A percentile compares a stretch with the other conserved stretches of the same genome.
These are phyloP conservation scores for Xylariales sp. DNA, from an alignment of 2,329 filamentous ascomycete genomes.

Conservation along the genomic window DNA sequence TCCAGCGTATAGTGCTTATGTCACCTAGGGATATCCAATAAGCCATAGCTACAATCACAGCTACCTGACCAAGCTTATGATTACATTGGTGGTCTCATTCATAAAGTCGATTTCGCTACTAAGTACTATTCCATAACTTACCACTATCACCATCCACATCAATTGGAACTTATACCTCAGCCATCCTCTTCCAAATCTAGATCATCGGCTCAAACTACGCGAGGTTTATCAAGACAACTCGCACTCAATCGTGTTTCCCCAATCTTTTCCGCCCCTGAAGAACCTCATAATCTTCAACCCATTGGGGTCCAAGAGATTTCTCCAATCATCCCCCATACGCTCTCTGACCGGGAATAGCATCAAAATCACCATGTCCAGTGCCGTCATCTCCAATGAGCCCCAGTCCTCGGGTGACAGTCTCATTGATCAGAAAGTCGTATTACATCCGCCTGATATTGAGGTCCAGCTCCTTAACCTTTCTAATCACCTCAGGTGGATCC, in stretches of 20 bases:
- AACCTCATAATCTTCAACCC: constrained; percentile 32
- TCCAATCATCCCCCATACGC: constrained; percentile 32
- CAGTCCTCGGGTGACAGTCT: constrained; percentile 26
- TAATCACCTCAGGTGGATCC: constrained; percentile 38
- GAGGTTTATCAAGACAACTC: too few relatives aligned
- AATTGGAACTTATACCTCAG: too few relatives aligned
- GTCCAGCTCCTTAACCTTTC: constrained; percentile 25
- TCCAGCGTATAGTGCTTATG: too few relatives aligned
- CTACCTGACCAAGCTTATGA: too few relatives aligned
- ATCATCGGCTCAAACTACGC: too few relatives aligned
- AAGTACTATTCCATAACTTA: too few relatives aligned
- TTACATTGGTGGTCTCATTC: too few relatives aligned
- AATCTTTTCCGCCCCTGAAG: constrained; percentile 26
- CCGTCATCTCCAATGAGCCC: constrained; percentile 31
- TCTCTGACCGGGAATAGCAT: constrained; percentile 27
- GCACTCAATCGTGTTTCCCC: constrained; percentile 35
- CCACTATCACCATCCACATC: too few relatives aligned
- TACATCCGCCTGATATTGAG: constrained; percentile 29
- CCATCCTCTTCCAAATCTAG: too few relatives aligned
- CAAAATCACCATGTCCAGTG: constrained; percentile 35
- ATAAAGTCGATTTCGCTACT: too few relatives aligned
- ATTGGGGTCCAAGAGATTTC: constrained; percentile 24
- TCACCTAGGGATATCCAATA: too few relatives aligned
- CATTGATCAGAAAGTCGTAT: constrained; percentile 38
- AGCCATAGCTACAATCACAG: too few relatives aligned